These are phyloP conservation scores for Dichotomopilus funicola DNA, from an alignment of 2,329 filamentous ascomycete species.

Conservation along the genomic window DNA sequence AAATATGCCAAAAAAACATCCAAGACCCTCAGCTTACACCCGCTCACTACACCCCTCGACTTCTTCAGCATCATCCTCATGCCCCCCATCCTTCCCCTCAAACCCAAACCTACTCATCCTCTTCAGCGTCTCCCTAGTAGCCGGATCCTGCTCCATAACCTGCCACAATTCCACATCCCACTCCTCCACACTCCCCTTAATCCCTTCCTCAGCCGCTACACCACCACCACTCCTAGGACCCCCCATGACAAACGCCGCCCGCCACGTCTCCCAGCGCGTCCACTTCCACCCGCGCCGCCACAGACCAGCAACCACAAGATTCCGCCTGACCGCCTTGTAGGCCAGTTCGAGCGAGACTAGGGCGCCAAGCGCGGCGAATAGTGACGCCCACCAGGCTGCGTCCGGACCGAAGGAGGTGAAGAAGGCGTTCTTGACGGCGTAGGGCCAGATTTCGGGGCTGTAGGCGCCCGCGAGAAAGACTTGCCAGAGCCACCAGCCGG, in stretches of 20 bases:
- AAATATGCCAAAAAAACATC: not conserved
- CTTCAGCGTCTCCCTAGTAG: slow-evolving; percentile 36
- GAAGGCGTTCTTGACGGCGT: slow-evolving; percentile 64
- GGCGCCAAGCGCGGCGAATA: slow-evolving; percentile 56
- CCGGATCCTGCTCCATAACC: slow-evolving; percentile 48
- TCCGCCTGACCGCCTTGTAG: slow-evolving; percentile 44
- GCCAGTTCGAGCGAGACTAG: slow-evolving; percentile 60
- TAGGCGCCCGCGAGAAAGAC: slow-evolving; percentile 63
- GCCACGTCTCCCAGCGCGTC: slow-evolving; percentile 16
- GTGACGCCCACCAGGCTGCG: slow-evolving; percentile 65
- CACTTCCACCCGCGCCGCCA: slow-evolving; percentile 35
- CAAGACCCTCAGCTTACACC: not conserved
- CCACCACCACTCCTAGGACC: slow-evolving; percentile 6
- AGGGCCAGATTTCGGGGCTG: slow-evolving; percentile 43
- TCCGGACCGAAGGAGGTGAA: slow-evolving; percentile 60
- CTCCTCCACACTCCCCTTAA: slow-evolving; percentile 36
- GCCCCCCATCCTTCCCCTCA: not conserved
- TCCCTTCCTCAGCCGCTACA: slow-evolving; percentile 11
- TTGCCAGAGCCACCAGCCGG: slow-evolving; percentile 70
- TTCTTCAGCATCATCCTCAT: not conserved
- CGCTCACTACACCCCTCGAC: not conserved
- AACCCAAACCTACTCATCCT: slow-evolving; percentile 32
- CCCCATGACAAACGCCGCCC: slow-evolving; percentile 15
- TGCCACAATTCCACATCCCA: slow-evolving; percentile 53
- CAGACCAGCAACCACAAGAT: slow-evolving; percentile 39